phyloP scores from a whole-genome alignment of 805 yeast species.

The Clavispora phyllophila region DNA sequence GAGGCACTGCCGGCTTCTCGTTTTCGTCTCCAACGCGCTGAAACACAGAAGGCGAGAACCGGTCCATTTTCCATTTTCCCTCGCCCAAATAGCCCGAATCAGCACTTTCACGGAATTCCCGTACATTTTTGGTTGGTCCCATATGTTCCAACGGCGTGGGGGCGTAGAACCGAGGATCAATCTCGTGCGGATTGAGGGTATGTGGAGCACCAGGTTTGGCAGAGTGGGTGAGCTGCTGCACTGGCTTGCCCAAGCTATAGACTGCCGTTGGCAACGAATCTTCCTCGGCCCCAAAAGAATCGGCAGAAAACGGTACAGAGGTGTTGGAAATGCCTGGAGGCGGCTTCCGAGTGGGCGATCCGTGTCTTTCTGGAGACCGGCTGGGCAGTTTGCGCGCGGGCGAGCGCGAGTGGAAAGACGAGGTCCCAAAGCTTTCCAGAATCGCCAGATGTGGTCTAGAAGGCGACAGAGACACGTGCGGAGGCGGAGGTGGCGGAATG shows the following conservation, averaged over 20 bases:
- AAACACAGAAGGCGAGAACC: constrained; percentile 33
- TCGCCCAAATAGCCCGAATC: constrained; percentile 39
- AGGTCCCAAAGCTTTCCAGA: no score
- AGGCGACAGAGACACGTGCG: not conserved
- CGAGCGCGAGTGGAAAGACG: no score
- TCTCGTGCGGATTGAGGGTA: constrained; percentile 13
- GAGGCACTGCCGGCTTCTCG: constrained; percentile 39
- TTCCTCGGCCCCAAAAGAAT: constrained; percentile 33
- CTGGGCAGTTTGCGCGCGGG: no score
- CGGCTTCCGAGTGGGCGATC: constrained; percentile 9
- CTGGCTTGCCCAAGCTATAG: constrained; percentile 30
- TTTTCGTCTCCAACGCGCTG: constrained; percentile 23
- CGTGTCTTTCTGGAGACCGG: not conserved
- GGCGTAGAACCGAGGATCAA: constrained; percentile 36
- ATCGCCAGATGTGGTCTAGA: not conserved
- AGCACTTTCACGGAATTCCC: constrained; percentile 25
- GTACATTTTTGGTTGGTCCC: constrained; percentile 15
- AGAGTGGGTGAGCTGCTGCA: constrained; percentile 25
- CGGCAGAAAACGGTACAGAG: constrained; percentile 39
- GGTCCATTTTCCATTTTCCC: constrained; percentile 23
- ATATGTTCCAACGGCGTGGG: constrained; percentile 46
- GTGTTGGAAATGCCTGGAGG: constrained; percentile 15
- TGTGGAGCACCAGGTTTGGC: constrained; percentile 2
- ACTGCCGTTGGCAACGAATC: constrained; percentile 31
- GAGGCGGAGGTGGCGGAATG: not conserved